Conservation (phyloP, 1,284 basidiomycete species). For the Somion occarium region DNA sequence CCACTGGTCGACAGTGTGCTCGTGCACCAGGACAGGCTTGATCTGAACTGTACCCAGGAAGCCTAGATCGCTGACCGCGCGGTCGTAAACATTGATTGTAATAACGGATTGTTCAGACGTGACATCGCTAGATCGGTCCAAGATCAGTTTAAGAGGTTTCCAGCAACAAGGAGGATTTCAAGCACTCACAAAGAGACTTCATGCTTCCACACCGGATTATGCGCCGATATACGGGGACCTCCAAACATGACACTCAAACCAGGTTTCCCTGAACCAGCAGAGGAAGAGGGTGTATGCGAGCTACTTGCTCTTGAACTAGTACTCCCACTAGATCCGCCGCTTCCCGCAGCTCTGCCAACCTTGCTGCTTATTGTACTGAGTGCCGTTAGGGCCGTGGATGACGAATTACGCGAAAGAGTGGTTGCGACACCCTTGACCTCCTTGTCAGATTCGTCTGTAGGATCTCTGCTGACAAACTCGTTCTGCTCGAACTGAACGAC, state of each 20-base stretch:
- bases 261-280: constrained; percentile 31
- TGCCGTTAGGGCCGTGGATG: constrained; percentile 59
- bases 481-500: constrained; percentile 99
- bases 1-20: constrained; percentile 97
- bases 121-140: constrained; percentile 73
- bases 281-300: constrained; percentile 33
- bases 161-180: constrained; percentile 6
- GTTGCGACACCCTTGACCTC: constrained; percentile 80
- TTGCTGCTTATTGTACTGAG: constrained; percentile 66
- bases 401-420: constrained; percentile 52
- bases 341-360: constrained; percentile 42
- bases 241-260: constrained; percentile 41
- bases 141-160: constrained; percentile 5
- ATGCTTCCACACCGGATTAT: constrained; percentile 99
- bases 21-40: constrained; percentile 85
- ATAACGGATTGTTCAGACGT: constrained; percentile 87
- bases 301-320: constrained; percentile 23
- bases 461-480: constrained; percentile 94
- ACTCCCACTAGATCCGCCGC: constrained; percentile 14
- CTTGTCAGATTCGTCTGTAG: constrained; percentile 81
- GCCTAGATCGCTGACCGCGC: constrained; percentile 73
- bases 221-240: constrained; percentile 54
- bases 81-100: constrained; percentile 92
- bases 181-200: constrained; percentile 89
- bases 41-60: constrained; percentile 93